These are phyloP conservation scores for Hanseniaspora jakobsenii DNA, from an alignment of 805 yeast genomes.

Conservation along the genomic window DNA sequence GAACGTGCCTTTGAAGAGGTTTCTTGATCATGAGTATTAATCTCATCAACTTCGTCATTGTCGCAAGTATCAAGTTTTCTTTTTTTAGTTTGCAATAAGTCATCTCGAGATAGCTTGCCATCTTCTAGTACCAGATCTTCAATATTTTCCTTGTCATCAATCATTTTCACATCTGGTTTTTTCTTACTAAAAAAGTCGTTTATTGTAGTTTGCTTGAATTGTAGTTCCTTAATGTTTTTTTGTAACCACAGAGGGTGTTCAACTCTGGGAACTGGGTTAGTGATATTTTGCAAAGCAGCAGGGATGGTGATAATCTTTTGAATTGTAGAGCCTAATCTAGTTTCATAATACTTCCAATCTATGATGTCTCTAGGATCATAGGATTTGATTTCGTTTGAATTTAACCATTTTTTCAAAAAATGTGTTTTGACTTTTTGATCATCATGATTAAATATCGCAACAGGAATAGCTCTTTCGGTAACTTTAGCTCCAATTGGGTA, in stretches of 20 bases:
- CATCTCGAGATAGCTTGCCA: constrained; percentile 19
- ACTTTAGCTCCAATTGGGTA: constrained; percentile 79
- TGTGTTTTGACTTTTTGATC: constrained; percentile 57
- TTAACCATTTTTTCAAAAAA: constrained; percentile 76
- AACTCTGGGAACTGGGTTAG: constrained; percentile 90
- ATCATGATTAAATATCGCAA: constrained; percentile 75
- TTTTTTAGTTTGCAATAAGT: constrained; percentile 27
- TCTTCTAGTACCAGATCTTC: constrained; percentile 52
- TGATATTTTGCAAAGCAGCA: constrained; percentile 80
- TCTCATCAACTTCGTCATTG: constrained; percentile 26
- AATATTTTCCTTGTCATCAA: constrained; percentile 46
- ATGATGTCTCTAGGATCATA: constrained; percentile 81
- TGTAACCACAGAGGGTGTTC: constrained; percentile 89
- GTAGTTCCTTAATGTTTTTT: constrained; percentile 44
- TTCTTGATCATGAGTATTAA: constrained; percentile 33
- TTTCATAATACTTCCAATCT: constrained; percentile 89
- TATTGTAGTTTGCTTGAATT: constrained; percentile 59
- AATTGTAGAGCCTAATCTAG: constrained; percentile 80
- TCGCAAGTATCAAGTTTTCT: constrained; percentile 29
- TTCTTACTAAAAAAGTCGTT: constrained; percentile 43
- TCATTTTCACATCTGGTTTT: too few relatives aligned
- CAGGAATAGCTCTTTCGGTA: constrained; percentile 93
- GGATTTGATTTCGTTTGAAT: constrained; percentile 59
- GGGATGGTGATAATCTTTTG: constrained; percentile 94
- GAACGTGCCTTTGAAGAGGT: too few relatives aligned